Evolutionary conservation across 2,329 filamentous ascomycete genomes (phyloP), one percentile per base, ranked within the genome.

Genomic region (Microsporum audouinii): DNA sequence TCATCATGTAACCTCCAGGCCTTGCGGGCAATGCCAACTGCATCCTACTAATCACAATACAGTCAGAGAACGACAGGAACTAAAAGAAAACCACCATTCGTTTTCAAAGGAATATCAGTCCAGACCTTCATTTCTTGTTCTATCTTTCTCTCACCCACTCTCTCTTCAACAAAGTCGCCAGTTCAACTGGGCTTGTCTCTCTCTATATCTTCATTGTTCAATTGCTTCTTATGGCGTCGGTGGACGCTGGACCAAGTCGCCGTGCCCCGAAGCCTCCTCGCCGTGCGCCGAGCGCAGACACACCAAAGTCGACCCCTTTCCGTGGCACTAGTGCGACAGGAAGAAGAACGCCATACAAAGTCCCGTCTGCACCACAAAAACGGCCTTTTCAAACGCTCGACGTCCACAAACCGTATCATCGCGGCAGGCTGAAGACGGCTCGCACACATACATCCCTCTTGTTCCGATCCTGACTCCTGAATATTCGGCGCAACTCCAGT

Each of bases 371-470:
- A 62, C 70, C 62, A 69, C 68, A 64, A 69, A 67, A 64, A 71
- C 70, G 68, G 65, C 69, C 59, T 66, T 68, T 59, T 65, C 65
- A 58, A 62, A 62, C 58, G 51, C 63, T 57, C 63, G 61, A 36
- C 61, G 65, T 64, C 55, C 64, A 63, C 65, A 61, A 62, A 51
- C 68, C 63, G 43, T 73, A 71, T 70, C 74, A 72, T 67, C 74
- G 72, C 66, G 72, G 70, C 66, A 71, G 73, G 66, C 69, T 70
- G 68, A 75, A 74, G 69, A 71, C 59, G 65, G 64, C 59, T 65
- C 67, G 36, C 65, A 68, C 62, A 62, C 65, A 17, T 62, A 66
- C 31, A 64, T 67, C 45, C 65, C 63, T 14, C 62, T 66, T 47
- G 60, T 63, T 43, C 65, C 65, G 17, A 63, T 63, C 49, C 12